Evolutionary conservation across 257 asterid species (phyloP), one percentile per base, ranked within the genome.

Genomic region (Petrea volubilis): DNA sequence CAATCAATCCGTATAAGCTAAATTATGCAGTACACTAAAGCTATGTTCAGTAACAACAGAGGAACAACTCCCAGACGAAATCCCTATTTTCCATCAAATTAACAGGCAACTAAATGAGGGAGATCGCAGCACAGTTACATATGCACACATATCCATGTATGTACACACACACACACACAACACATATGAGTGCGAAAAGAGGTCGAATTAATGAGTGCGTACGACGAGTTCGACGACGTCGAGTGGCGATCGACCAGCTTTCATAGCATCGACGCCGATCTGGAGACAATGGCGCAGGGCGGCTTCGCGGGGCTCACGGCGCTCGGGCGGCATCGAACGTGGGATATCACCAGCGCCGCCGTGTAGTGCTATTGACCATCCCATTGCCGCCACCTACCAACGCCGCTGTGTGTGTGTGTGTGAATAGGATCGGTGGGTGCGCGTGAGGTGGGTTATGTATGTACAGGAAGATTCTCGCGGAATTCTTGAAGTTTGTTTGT

Each of bases 261-360:
- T 81, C 68, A 94, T 76, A 74, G 99, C 98, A 44, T 84, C 89
- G 72, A 91, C 87, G 52, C 86, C 97, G 68, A 88, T 78, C 75
- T 84, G 81, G 67, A 94, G 90, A 71, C 96, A 86, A 79, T 78
- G 85, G 76, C 77, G 88, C 65, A 91, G 93, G 52, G 89, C 85
- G 47, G 81, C 87, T 74, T 83, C 93, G 21, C 96, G 87, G 7
- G 92, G 90, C 82, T 80, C 57, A 11, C 87, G 88, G 56, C 86
- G 89, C 25, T 89, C 95, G 20, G 83, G 82, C 15, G 95, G 86
- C 71, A 91, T 46, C 28, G 85, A 57, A 50, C 72, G 84, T 3
- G 96, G 95, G 24, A 94, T 94, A 57, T 85, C 97, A 7, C 99
- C 99, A 59, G 92, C 96, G 44, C 99, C 97, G 49, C 99, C 97